Evolutionary conservation across 2,329 filamentous ascomycete genomes (phyloP).

Genomic region (Fusarium pseudoanthophilum): DNA sequence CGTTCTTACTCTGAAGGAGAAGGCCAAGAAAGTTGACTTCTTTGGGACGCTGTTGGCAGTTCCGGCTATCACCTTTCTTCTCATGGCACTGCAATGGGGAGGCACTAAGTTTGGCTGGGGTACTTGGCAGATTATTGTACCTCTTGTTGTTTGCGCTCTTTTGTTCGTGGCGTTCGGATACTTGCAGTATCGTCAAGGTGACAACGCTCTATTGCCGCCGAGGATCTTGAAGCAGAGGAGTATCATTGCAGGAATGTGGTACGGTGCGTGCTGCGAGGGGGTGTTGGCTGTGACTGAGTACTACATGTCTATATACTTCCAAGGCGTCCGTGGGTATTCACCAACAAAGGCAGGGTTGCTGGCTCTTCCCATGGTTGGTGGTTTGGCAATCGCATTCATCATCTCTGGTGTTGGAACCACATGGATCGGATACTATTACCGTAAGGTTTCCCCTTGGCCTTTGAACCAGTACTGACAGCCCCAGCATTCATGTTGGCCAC

Average conservation of each 20-base stretch:
- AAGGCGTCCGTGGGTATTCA: conserved; percentile 38
- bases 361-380: conserved; percentile 40
- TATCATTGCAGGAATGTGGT: conserved; percentile 41
- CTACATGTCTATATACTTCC: conserved; percentile 44
- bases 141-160: conserved; percentile 15
- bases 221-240: conserved; percentile 39
- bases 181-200: conserved; percentile 33
- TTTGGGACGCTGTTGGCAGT: conserved; percentile 28
- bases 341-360: conserved; percentile 33
- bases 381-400: conserved; percentile 23
- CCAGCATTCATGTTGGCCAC: conserved; percentile 41
- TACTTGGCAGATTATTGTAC: conserved; percentile 34
- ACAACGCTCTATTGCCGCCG: conserved; percentile 29
- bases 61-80: conserved; percentile 31
- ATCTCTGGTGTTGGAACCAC: conserved; percentile 39
- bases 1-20: conserved; percentile 20
- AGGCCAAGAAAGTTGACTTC: conserved; percentile 26
- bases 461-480: background rate
- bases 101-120: conserved; percentile 39
- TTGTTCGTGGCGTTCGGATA: conserved; percentile 31
- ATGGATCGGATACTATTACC: conserved; percentile 40
- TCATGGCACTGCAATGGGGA: conserved; percentile 43
- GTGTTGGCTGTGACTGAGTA: conserved; percentile 39
- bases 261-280: conserved; percentile 36
- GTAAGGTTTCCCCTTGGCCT: background rate